Evolutionary conservation across 1,284 basidiomycete genomes (phyloP).

Genomic region (Fomes fomentarius): DNA sequence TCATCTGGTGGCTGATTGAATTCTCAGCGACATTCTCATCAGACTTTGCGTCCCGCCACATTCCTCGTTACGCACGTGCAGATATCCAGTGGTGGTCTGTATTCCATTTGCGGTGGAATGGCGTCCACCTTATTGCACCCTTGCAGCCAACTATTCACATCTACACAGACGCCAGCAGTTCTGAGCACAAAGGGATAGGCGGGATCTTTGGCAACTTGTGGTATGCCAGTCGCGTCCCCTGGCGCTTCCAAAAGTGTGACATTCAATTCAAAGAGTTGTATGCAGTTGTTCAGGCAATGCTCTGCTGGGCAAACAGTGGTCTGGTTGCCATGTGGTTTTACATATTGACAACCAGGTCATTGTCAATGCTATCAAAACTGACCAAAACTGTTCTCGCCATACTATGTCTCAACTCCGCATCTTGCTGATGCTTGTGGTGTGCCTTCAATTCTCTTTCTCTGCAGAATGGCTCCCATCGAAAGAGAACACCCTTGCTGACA

Average conservation of each 20-base stretch:
- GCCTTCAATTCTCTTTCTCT: constrained; percentile 2
- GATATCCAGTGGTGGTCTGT: constrained; percentile 9
- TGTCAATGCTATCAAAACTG: constrained; percentile 5
- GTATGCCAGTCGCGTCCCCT: constrained; percentile 1
- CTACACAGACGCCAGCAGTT: constrained; percentile 4
- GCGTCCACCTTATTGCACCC: background rate
- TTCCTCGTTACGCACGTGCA: constrained; percentile 3
- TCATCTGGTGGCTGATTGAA: constrained; percentile 4
- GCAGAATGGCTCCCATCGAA: constrained; percentile 3
- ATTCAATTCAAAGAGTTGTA: constrained; percentile 2
- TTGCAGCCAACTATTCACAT: background rate
- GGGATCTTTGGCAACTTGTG: background rate
- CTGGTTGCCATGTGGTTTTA: constrained; percentile 7
- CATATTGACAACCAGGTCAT: constrained; percentile 12
- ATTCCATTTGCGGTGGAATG: constrained; percentile 5
- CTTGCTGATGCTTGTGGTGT: constrained; percentile 7
- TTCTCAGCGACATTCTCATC: constrained; percentile 3
- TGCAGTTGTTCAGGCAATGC: background rate
- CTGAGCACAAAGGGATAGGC: constrained; percentile 2
- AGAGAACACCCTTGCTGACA: constrained; percentile 9
- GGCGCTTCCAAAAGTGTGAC: background rate
- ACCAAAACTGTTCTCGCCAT: constrained; percentile 3
- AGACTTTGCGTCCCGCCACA: background rate
- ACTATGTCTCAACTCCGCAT: constrained; percentile 6
- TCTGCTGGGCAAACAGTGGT: constrained; percentile 5